Base-by-base conservation (phyloP, 306 rosid species). In the Trifolium pratense region DNA sequence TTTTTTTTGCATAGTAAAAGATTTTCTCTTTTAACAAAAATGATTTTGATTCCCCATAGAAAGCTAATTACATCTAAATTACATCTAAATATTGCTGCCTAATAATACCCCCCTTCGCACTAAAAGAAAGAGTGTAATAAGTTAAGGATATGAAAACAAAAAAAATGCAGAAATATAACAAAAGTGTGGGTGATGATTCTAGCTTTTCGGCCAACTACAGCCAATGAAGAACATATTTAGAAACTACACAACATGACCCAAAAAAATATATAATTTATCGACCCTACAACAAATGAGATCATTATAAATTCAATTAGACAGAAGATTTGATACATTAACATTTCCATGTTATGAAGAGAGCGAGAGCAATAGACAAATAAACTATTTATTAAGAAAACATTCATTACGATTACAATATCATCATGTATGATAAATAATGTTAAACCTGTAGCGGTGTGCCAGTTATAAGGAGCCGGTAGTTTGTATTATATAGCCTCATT, bases 371-470 rank as follows among this genome's bases (percentile, higher is more conserved):
- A 57, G 29, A 32, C 55, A 52, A 31, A 68, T 16, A 58, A 13
- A 56, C 9, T 15, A 17, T 18, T 42, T 34, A 0, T 40, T 39
- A 26, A 74, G 23, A 52, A 10, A 81, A 69, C 15, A 9, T 63
- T 45, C 23, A 11, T 68, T 42, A 9, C n/a, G 37, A 52, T 58
- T 60, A 26, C n/a, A 29, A 56, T 45, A 61, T 6, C 18, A 9
- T 61, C 36, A 23, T 69, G 48, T 18, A 83, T 57, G 21, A 84
- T 45, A 68, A 32, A 53, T 53, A 65, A 51, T 52, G 71, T 25
- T 34, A 64, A 82, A 94, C 99, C 97, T 94, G 99, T 52, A 94
- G 89, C 2, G 99, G 99, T 34, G 99, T 94, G 10, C 99, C 99
- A 15, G 99, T 94, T 73, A 94, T 94, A 66, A 94, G 84, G 79